Evolutionary conservation across 129 eudicot species (phyloP), one percentile per base, ranked within the genome.

Genomic region (Artemisia argyi): DNA sequence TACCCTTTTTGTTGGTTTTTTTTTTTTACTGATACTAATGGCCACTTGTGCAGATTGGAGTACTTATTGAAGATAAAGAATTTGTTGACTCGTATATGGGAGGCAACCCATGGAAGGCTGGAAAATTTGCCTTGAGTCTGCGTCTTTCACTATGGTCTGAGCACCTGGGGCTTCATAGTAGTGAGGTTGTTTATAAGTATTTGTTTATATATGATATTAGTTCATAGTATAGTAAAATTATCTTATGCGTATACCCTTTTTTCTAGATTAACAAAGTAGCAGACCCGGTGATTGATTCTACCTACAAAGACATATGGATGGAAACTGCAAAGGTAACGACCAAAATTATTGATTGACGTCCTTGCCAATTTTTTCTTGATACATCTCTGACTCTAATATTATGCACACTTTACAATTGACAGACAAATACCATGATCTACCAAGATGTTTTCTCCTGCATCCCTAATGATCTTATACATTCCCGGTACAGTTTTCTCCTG

Each of bases 251-350:
- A 53, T 53, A n/a, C 7, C 49, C 18, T 30, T 28, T 30, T 73
- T 68, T 80, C 26, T 78, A 94, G 99, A 81, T 86, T 54, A 49
- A 64, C 77, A 85, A 86, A 79, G 86, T 94, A 73, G 74, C 64
- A 30, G 99, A 94, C 67, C 99, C 97, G 3, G 97, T 94, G 73
- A 74, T 72, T 77, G 97, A 90, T 71, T 77, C 99, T 71, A 94
- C 99, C 57, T 94, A 94, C 79, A 94, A 94, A 79, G 97, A 90
- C 78, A 81, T 84, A 76, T 94, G 99, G 99, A 94, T 90, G 96
- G 96, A 89, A 62, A 86, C 96, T 69, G 99, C 99, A 52, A 84
- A 83, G 99, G 99, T 90, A 63, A 54, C 75, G 81, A 19, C 20
- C 28, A 19, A 47, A 61, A 39, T 7, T 39, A 39, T 7, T 0